Conservation (phyloP, 2,329 filamentous ascomycete species). For the Samsoniella hepiali region DNA sequence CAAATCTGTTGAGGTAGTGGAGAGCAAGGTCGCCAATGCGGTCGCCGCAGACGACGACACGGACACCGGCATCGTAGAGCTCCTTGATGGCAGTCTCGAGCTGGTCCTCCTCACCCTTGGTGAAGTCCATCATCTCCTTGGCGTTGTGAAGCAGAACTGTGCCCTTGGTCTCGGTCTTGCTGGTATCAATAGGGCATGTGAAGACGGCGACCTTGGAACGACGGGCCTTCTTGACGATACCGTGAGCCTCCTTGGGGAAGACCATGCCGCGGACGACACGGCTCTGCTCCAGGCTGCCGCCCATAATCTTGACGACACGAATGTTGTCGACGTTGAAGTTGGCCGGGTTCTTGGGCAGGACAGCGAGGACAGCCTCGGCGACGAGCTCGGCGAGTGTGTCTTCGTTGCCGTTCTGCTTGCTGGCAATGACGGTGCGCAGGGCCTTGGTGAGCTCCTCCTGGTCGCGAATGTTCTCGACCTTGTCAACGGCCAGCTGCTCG, state of each 20-base stretch:
- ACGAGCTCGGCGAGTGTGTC: slow-evolving; percentile 83
- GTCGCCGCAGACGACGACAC: slow-evolving; percentile 87
- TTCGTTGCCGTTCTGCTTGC: slow-evolving; percentile 94
- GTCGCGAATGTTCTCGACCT: slow-evolving; percentile 78
- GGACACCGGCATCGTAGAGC: slow-evolving; percentile 86
- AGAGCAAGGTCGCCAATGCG: slow-evolving; percentile 94
- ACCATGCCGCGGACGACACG: slow-evolving; percentile 97
- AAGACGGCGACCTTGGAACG: slow-evolving; percentile 97
- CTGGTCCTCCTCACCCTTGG: slow-evolving; percentile 91
- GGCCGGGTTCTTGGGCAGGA: slow-evolving; percentile 89
- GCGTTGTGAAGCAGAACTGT: slow-evolving; percentile 96
- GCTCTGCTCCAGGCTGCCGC: slow-evolving; percentile 90
- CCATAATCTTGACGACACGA: slow-evolving; percentile 99
- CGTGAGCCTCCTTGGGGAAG: slow-evolving; percentile 92
- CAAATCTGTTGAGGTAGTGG: slow-evolving; percentile 97
- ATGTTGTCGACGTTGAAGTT: slow-evolving; percentile 99
- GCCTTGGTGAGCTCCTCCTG: slow-evolving; percentile 89
- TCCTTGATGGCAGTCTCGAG: slow-evolving; percentile 92
- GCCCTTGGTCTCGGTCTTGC: slow-evolving; percentile 97
- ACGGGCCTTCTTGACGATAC: slow-evolving; percentile 80
- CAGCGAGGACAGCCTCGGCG: slow-evolving; percentile 77
- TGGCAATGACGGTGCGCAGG: slow-evolving; percentile 88
- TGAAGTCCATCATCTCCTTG: slow-evolving; percentile 98
- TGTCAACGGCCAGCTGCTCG: slow-evolving; percentile 87
- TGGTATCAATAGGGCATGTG: slow-evolving; percentile 92